Evolutionary conservation across 106 monocot genomes (phyloP), one percentile per base, ranked within the genome.

Genomic region (Allium cepa): DNA sequence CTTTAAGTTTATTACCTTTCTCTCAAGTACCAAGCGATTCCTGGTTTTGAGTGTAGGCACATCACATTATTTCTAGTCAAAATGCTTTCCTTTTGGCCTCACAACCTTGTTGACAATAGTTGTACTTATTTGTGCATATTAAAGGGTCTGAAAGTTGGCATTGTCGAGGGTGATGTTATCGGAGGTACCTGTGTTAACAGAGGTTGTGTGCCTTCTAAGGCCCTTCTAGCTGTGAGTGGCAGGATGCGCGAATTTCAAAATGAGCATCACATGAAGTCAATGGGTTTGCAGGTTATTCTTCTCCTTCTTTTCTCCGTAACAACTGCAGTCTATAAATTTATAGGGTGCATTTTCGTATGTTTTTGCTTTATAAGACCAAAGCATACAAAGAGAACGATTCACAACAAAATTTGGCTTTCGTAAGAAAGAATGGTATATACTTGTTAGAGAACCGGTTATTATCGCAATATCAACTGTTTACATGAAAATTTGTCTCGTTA

Each of bases 151-250:
- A 99, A 99, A 81, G 93, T 92, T 71, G 90, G 92, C 11, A 90
- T 93, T 22, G 85, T 99, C 71, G 92, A 99, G 68, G 97, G 97
- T 49, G 92, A 93, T 81, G 75, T 93, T 71, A 78, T 99, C 65
- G 97, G 97, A 59, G 92, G 97, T 46, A 99, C 97, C 28, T 99
- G 97, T 85, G 97, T 99, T 15, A 99, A 99, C 74, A 84, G 87
- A 80, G 97, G 97, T 17, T 99, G 97, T 81, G 97, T 99, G 63
- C 92, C 97, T 61, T 99, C 97, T 36, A 92, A 99, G 79, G 97
- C 97, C 79, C 92, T 99, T 79, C 87, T 99, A 63, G 97, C 97
- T 70, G 92, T 99, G 49, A 93, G 97, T 76, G 97, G 97, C 72
- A 78, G 97, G 61, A 92, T 99, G 87, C 90, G 87, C 22, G 97